Evolutionary conservation across 202 grass and related monocot species (phyloP).

Genomic region (Zoysia matrella): DNA sequence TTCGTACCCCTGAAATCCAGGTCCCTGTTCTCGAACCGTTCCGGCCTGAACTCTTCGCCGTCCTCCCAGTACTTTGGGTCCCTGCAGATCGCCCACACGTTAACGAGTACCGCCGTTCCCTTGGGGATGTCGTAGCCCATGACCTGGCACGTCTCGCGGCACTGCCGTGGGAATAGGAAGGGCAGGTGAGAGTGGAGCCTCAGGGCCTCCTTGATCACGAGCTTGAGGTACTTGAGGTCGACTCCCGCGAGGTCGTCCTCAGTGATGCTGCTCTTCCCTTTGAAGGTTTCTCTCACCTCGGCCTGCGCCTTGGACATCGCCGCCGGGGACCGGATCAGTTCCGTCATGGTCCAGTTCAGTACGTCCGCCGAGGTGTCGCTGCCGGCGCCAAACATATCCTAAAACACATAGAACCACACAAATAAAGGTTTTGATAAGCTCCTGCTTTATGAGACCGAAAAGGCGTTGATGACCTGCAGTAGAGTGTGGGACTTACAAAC

Average conservation of each 20-base stretch:
- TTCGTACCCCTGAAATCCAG: slow-evolving; percentile 31
- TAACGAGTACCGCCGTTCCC: slow-evolving; percentile 3
- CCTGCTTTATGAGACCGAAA: not conserved
- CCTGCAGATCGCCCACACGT: slow-evolving; percentile 44
- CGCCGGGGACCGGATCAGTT: slow-evolving; percentile 34
- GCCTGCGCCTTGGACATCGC: slow-evolving; percentile 45
- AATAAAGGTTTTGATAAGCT: no score
- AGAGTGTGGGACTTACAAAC: slow-evolving; percentile 34
- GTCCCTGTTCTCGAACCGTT: slow-evolving; percentile 35
- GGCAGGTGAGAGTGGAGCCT: slow-evolving; percentile 42
- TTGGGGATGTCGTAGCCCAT: slow-evolving; percentile 52
- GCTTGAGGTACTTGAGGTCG: slow-evolving; percentile 39
- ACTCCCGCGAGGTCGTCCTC: slow-evolving; percentile 19
- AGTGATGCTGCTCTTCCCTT: slow-evolving; percentile 29
- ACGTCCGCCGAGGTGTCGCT: slow-evolving; percentile 44
- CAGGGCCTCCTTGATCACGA: slow-evolving; percentile 50
- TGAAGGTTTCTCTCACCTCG: slow-evolving; percentile 43
- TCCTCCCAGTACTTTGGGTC: slow-evolving; percentile 39
- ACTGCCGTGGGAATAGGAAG: slow-evolving; percentile 15
- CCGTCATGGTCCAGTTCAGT: slow-evolving; percentile 53
- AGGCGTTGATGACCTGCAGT: not conserved
- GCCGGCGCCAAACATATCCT: slow-evolving; percentile 38
- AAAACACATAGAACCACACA: not conserved
- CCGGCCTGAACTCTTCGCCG: slow-evolving; percentile 53
- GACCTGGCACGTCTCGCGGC: slow-evolving; percentile 35